Base-by-base conservation (phyloP, 768 basidiomycete species). In the Chalciporus pseudorubinellus region DNA sequence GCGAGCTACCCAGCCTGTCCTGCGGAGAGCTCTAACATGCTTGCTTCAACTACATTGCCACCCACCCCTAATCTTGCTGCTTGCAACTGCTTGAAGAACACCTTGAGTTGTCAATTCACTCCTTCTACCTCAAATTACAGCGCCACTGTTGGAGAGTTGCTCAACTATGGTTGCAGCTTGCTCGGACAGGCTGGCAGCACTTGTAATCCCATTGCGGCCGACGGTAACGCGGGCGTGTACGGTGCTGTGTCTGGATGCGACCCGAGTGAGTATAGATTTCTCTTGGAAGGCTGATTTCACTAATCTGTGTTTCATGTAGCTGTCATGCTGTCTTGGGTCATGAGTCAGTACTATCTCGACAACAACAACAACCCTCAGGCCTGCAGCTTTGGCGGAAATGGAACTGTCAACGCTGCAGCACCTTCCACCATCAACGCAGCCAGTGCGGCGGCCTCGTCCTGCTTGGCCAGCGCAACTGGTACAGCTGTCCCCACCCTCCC, bases 301-400 rank as follows among this genome's bases (percentile, higher is more conserved):
- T 54, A 18, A 55, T 22, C 31, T 50, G 33, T 41, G 55, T 52
- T 44, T 48, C 6, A 38, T 53, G 21, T 52, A 90, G 90, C 80
- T 38, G 77, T 87, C 69, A 87, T 92, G 75, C 70, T 92, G 31
- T 90, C 88, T 19, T 95, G 81, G 66, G 83, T 86, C 43, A 88
- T 95, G 82, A 87, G 81, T 66, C 73, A 83, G 52, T 92, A 80
- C 67, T 95, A 86, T 63, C 82, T 88, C 61, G 66, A 74, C 26
- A 80, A 79, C 49, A 79, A 78, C 66, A 78, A 79, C 55, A 71
- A 83, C 48, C 62, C 72, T 16, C 72, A 78, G 46, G 76, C 89
- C 8, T 95, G 93, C 71, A 81, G 78, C 72, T 95, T 97, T 65
- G 68, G 69, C 46, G 92, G 93, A 8, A 97, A 97, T 63, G 93